Evolutionary conservation across 345 rosid genomes (phyloP).

Genomic region (Arabis hirsuta): DNA sequence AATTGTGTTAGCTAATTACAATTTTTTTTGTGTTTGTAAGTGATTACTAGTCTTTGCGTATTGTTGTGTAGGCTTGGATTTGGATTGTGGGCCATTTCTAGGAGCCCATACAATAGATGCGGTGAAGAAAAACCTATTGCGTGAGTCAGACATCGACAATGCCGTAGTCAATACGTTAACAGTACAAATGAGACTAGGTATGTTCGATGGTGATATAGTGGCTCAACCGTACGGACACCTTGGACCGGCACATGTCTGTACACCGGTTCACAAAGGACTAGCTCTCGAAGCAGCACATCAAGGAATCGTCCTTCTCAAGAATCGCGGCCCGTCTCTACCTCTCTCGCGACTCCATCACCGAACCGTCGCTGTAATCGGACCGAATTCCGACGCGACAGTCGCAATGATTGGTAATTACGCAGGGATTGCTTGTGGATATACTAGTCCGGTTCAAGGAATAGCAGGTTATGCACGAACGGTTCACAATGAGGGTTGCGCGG

Average conservation of each 20-base stretch:
- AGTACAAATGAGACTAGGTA: conserved; percentile 92
- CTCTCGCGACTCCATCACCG: conserved; percentile 55
- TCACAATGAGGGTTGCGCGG: conserved; percentile 64
- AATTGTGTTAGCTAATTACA: too few relatives aligned
- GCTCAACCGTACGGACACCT: conserved; percentile 60
- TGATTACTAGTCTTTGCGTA: neutral
- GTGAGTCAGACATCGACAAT: conserved; percentile 59
- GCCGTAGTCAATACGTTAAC: conserved; percentile 70
- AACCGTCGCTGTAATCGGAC: conserved; percentile 81
- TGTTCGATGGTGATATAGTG: conserved; percentile 77
- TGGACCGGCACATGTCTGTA: conserved; percentile 78
- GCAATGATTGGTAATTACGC: conserved; percentile 98
- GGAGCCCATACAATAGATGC: conserved; percentile 56
- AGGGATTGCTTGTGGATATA: conserved; percentile 82
- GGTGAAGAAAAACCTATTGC: conserved; percentile 53
- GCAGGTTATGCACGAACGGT: conserved; percentile 55
- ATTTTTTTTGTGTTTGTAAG: too few relatives aligned
- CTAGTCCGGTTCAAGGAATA: conserved; percentile 73
- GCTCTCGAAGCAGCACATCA: conserved; percentile 91
- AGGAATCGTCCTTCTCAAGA: conserved; percentile 90
- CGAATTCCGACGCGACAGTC: conserved; percentile 69
- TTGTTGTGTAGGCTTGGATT: conserved; percentile 71
- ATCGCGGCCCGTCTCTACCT: conserved; percentile 66
- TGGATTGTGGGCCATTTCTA: conserved; percentile 83
- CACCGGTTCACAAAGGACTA: conserved; percentile 69